Evolutionary conservation across 306 rosid genomes (phyloP), one percentile per base, ranked within the genome.

Genomic region (Casuarina equisetifolia): DNA sequence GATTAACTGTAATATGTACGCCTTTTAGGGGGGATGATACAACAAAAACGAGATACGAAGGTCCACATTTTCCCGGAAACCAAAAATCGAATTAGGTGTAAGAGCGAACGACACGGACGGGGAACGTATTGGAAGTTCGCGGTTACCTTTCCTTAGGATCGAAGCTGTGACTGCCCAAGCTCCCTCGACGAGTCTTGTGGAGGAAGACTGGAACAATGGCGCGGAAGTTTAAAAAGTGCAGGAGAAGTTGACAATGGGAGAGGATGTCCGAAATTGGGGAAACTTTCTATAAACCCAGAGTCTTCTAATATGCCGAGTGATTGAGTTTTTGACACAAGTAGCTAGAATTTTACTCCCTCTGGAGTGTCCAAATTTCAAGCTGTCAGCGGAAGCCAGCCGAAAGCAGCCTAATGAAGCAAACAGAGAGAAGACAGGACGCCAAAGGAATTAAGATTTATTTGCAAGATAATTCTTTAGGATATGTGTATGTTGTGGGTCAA

Each of bases 181-280:
- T 25, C 73, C 45, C 16, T 62, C 59, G 16, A 43, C 2, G 86
- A 70, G 69, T 19, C 53, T 63, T 32, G 64, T 32, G 40, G 55
- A 25, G 69, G 48, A 42, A 44, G 50, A 35, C 44, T 11, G 53
- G 46, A 57, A 43, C 13, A 76, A 69, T 83, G 86, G 86, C 86
- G 86, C 72, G 86, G 86, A 83, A 83, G 76, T 83, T 71, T 76
- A 40, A 83, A 83, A 79, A 25, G 72, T n/a, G 57, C 17, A 38
- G 57, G 6, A 19, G 42, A 54, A 48, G 51, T 44, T 35, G 50
- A 69, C 55, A 45, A 66, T 0, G 35, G 32, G 17, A 66, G n/a
- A 17, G 69, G 0, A 62, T 4, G 25, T 46, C 50, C 49, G 49
- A 5, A 5, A 45, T 9, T 45, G 49, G 4, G 48, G 7, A 46